Conservation (phyloP, 768 basidiomycete species). For the Suillus cothurnatus region DNA sequence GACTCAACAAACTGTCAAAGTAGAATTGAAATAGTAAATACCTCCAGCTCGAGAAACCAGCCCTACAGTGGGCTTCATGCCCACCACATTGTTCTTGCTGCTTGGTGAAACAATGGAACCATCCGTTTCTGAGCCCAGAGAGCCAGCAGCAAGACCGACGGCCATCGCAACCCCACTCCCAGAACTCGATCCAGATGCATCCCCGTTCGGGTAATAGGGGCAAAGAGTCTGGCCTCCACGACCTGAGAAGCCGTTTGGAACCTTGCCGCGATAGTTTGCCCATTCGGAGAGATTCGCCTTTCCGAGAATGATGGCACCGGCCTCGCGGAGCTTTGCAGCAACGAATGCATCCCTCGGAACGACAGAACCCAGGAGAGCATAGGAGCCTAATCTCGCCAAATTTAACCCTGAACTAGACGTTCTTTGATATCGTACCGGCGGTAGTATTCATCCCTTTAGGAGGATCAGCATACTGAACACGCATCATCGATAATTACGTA, state of each 20-base stretch:
- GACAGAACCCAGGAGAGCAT: constrained; percentile 37
- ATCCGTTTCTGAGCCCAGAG: constrained; percentile 50
- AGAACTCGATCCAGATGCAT: constrained; percentile 45
- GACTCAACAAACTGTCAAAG: background rate
- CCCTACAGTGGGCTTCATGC: constrained; percentile 59
- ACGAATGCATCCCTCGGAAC: constrained; percentile 37
- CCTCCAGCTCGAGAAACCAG: constrained; percentile 62
- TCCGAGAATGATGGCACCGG: constrained; percentile 41
- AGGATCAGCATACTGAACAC: constrained; percentile 5
- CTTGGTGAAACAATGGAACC: constrained; percentile 51
- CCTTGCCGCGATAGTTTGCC: constrained; percentile 42
- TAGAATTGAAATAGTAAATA: constrained; percentile 17
- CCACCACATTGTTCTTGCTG: constrained; percentile 44
- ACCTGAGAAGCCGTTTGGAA: constrained; percentile 47
- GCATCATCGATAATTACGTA: constrained; percentile 12
- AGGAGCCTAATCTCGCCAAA: constrained; percentile 29
- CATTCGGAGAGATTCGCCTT: constrained; percentile 50
- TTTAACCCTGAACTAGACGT: background rate
- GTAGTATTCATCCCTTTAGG: constrained; percentile 41
- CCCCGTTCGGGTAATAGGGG: constrained; percentile 43
- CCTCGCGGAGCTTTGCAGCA: constrained; percentile 30
- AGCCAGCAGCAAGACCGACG: constrained; percentile 44
- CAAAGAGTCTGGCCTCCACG: constrained; percentile 47
- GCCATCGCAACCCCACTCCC: constrained; percentile 45
- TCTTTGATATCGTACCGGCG: constrained; percentile 26